Evolutionary conservation across 192 early-diverging fungal genomes (phyloP), one percentile per base, ranked within the genome.

Genomic region (Linnemannia zychae): DNA sequence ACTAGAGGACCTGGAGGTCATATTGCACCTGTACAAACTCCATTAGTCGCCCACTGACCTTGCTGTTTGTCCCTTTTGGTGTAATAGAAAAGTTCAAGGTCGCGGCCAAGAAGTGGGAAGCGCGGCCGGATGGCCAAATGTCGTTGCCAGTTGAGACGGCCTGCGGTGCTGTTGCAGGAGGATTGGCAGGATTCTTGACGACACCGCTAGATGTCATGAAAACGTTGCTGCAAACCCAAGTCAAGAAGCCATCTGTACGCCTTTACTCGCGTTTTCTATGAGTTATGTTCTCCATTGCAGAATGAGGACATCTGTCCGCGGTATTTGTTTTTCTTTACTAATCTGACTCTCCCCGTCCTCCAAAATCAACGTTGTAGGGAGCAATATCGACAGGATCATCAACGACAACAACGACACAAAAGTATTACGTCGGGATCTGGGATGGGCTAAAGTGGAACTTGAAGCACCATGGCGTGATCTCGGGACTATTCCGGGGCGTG

Each of bases 401-500:
- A 37, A 28, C 75, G n/a, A 40, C 36, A 17, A 36, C 48, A 11
- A 49, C 49, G 37, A 18, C 60, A 31, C 70, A 85, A 49, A 88
- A 91, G 34, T 88, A 91, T 74, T 92, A 92, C 75, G 88, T 82
- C 52, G 90, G 91, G 38, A 91, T 92, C 75, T 81, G 88, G 63
- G 90, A 91, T 71, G 91, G 91, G 2, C 68, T 92, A 52, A 74
- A 89, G 73, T 91, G 90, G 90, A 92, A 92, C 66, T 86, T 90
- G 75, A 89, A 81, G 77, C 78, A 92, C 73, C 89, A 91, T 60
- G 91, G 91, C 3, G 71, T 90, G 7, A 76, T 88, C n/a, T 79
- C 72, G 36, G 96, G 94, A 68, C 72, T 95, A 18, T 96, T 94
- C 87, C 87, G 94, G 52, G 96, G 96, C 17, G 89, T 92, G n/a